Evolutionary conservation across 495 filamentous ascomycete genomes (phyloP).

Genomic region (Xylaria sp.): DNA sequence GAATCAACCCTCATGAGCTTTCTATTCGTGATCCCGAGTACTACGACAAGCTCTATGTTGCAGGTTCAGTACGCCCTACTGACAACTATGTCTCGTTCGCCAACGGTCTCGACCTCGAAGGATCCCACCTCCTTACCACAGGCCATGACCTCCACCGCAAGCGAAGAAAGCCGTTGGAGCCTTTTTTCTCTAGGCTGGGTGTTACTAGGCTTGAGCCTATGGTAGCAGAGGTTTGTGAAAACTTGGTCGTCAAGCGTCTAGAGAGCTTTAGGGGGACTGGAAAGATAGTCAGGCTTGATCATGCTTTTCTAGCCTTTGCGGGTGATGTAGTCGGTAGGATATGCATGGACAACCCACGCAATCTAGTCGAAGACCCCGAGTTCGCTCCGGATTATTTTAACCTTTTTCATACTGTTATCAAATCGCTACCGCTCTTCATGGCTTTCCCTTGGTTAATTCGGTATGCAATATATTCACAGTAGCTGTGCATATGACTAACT

Average conservation of each 20-base stretch:
- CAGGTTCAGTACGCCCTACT: not conserved
- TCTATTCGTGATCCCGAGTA: constrained; percentile 53
- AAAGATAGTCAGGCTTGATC: constrained; percentile 36
- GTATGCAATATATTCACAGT: constrained; percentile 12
- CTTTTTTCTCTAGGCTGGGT: constrained; percentile 32
- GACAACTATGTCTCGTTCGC: constrained; percentile 4
- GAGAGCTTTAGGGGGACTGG: constrained; percentile 13
- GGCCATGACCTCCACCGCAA: constrained; percentile 33
- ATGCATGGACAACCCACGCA: constrained; percentile 27
- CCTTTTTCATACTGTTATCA: constrained; percentile 26
- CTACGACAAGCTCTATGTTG: constrained; percentile 47
- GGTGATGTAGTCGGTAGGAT: constrained; percentile 33
- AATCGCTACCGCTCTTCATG: constrained; percentile 28
- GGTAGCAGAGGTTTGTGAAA: constrained; percentile 13
- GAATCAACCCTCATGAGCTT: constrained; percentile 59
- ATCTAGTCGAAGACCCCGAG: constrained; percentile 22
- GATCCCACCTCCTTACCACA: constrained; percentile 23
- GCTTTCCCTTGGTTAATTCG: constrained; percentile 31
- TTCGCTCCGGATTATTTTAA: constrained; percentile 1
- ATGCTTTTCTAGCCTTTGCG: constrained; percentile 36
- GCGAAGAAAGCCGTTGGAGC: constrained; percentile 30
- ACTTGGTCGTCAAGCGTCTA: not conserved
- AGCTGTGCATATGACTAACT: not conserved
- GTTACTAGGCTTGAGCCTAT: constrained; percentile 30
- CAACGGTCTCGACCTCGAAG: constrained; percentile 16